Evolutionary conservation across 129 eudicot species (phyloP), one percentile per base, ranked within the genome.

Genomic region (Saposhnikovia divaricata): DNA sequence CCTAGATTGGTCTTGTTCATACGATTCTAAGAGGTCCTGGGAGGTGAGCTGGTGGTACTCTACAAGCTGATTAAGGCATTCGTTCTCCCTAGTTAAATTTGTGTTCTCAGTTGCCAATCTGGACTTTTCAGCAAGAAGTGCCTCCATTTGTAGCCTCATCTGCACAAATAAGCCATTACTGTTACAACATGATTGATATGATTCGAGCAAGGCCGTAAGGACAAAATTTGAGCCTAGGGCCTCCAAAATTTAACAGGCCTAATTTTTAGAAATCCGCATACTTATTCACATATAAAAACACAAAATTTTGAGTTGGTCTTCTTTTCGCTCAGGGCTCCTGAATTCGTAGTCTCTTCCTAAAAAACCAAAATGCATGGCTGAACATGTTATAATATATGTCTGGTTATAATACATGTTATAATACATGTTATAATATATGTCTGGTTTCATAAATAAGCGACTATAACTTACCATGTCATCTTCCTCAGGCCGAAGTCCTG

Each of bases 101-200:
- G 96, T 88, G 45, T 95, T 95, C 45, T 95, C 99, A 57, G 87
- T 92, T 45, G 96, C 97, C 74, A 95, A 79, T 79, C 96, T 90
- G n/a, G 96, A 92, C 77, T 95, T 95, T 59, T 95, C 99, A 70
- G 97, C 91, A 5, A 95, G 84, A 31, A 95, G 86, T 55, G 99
- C 97, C 88, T 95, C 99, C 82, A 95, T 39, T 68, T 95, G 99
- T 79, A 95, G 96, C 88, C 99, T 92, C 88, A 95, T 91, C 97
- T 94, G 79, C 25, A 57, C 72, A 72, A 72, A 31, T 40, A 44
- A 66, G 34, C 21, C 38, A 25, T 23, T 5, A 44, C 4, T 2
- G 18, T 73, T 43, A 23, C 39, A 44, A 27, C 8, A 73, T 44
- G 55, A 31, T 31, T 13, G 1, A 66, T 2, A 15, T 9, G 31